Conservation (phyloP, 208 protist species). For the Trypanosoma brucei region DNA sequence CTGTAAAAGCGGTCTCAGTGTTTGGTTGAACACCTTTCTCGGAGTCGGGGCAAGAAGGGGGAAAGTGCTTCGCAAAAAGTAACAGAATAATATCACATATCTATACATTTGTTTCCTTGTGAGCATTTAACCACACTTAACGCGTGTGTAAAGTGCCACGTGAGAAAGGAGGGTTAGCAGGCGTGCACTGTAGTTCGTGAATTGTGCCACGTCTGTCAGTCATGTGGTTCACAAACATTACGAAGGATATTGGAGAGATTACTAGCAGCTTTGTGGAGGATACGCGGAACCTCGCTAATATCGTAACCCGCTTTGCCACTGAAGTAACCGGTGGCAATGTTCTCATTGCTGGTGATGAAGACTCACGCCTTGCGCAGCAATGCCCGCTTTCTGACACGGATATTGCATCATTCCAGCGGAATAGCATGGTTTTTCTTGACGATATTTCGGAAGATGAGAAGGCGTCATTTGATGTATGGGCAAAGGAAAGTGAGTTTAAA, state of each 20-base stretch:
- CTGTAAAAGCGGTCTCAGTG: no score
- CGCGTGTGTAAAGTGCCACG: no score
- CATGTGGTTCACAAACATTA: constrained; percentile 22
- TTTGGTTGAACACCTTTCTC: no score
- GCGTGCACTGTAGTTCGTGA: no score
- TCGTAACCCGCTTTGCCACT: constrained; percentile 40
- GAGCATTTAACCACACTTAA: no score
- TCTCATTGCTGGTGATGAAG: constrained; percentile 64
- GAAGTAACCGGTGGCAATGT: constrained; percentile 55
- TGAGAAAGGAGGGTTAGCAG: no score
- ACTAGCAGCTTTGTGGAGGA: constrained; percentile 51
- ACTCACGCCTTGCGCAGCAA: constrained; percentile 29
- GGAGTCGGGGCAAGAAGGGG: no score
- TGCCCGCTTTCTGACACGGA: constrained; percentile 36
- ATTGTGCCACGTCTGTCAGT: neutral
- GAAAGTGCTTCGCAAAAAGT: no score
- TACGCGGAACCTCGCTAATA: constrained; percentile 46
- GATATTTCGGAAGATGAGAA: constrained; percentile 29
- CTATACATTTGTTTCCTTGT: no score
- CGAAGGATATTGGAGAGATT: constrained; percentile 34
- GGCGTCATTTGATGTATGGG: constrained; percentile 42
- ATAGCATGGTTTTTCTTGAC: constrained; percentile 35
- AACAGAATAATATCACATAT: no score
- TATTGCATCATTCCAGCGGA: constrained; percentile 35
- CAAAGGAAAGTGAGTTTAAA: constrained; percentile 42